Evolutionary conservation across 2,329 filamentous ascomycete genomes (phyloP).

Genomic region (Sclerotinia borealis): DNA sequence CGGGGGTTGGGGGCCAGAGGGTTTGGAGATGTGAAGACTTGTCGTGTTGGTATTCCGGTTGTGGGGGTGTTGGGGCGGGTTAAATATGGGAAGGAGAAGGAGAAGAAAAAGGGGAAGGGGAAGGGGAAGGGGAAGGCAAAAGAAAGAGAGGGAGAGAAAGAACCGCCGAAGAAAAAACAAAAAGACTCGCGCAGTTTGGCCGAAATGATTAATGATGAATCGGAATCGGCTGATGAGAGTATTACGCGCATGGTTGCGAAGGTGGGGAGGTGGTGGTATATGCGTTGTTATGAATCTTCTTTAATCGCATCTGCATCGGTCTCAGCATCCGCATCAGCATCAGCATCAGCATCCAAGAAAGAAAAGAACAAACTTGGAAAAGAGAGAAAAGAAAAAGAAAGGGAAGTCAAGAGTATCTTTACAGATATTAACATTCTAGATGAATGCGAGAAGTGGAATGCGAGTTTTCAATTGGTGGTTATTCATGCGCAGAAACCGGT

Average conservation of each 20-base stretch:
- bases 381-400: background rate
- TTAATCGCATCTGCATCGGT: background rate
- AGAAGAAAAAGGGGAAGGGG: constrained; percentile 13
- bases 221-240: constrained; percentile 68
- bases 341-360: background rate
- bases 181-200: constrained; percentile 43
- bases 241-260: constrained; percentile 90
- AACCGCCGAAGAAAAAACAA: constrained; percentile 39
- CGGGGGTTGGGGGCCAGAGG: constrained; percentile 62
- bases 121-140: constrained; percentile 4
- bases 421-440: constrained; percentile 65
- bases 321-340: no score
- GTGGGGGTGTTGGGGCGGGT: constrained; percentile 43
- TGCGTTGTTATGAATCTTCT: constrained; percentile 70
- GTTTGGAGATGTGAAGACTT: constrained; percentile 67
- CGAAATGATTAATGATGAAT: constrained; percentile 67
- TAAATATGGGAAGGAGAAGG: background rate
- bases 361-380: background rate
- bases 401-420: constrained; percentile 61
- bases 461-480: constrained; percentile 84
- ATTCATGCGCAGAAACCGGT: constrained; percentile 56
- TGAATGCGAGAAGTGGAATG: constrained; percentile 82
- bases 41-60: constrained; percentile 71
- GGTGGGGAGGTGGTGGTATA: constrained; percentile 96
- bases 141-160: constrained; percentile 21